A percentile compares a stretch with the other conserved stretches of the same genome.
These are phyloP conservation scores for Umbelopsis sp. DNA, from an alignment of 192 early-diverging fungal species.

Conservation along the genomic window DNA sequence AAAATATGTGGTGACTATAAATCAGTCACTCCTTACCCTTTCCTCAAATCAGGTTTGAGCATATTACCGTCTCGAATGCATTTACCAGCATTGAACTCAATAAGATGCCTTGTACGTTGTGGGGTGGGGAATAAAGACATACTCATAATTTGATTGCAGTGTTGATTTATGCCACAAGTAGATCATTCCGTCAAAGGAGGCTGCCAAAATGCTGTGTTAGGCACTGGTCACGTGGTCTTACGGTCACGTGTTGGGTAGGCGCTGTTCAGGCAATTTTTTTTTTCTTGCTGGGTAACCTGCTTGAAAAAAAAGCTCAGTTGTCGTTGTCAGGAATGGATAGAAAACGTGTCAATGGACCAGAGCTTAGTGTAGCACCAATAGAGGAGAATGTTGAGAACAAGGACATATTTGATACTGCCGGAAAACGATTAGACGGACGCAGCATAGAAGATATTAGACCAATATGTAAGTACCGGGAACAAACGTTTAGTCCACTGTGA, in stretches of 20 bases:
- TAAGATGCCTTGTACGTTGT: conserved; percentile 29
- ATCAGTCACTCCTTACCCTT: conserved; percentile 53
- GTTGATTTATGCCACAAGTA: too few species aligned
- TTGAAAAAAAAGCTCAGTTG: not conserved
- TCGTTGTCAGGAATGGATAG: conserved; percentile 44
- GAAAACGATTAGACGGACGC: conserved; percentile 48
- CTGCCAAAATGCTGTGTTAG: too few species aligned
- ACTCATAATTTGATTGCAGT: too few species aligned
- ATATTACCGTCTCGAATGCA: conserved; percentile 66
- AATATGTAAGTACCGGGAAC: conserved; percentile 46
- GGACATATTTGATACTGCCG: conserved; percentile 32
- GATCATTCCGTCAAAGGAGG: too few species aligned
- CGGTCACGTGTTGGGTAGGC: too few species aligned
- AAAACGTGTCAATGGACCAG: conserved; percentile 57
- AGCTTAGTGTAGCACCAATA: conserved; percentile 51
- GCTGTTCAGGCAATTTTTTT: not conserved
- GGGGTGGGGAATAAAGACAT: conserved; percentile 37
- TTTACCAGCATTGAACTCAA: conserved; percentile 78
- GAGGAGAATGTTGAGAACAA: conserved; percentile 43
- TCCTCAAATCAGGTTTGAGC: conserved; percentile 73
- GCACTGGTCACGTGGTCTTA: too few species aligned
- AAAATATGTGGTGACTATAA: not conserved
- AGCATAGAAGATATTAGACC: conserved; percentile 56
- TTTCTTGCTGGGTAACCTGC: not conserved
- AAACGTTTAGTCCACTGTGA: not conserved